A percentile compares a stretch with the other conserved stretches of the same genome.
phyloP scores from a whole-genome alignment of 306 rosid genomes.

The Carpinus fangiana region DNA sequence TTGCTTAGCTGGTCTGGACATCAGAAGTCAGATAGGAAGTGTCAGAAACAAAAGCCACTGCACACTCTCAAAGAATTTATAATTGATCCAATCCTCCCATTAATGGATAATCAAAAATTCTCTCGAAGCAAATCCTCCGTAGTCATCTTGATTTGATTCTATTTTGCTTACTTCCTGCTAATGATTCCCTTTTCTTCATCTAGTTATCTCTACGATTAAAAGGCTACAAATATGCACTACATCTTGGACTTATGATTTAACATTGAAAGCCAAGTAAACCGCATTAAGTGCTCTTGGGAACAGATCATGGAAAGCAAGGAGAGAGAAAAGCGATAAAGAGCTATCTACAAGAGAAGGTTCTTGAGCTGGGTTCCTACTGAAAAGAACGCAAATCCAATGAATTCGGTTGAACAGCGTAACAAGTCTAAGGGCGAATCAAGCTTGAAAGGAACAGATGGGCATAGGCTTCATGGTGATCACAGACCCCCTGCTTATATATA shows the following conservation, averaged over 20 bases:
- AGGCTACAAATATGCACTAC: not conserved
- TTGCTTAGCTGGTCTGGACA: not conserved
- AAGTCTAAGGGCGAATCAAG: too few relatives aligned
- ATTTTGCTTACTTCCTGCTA: not conserved
- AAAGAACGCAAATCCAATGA: not conserved
- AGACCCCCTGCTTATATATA: too few relatives aligned
- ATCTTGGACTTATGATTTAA: too few relatives aligned
- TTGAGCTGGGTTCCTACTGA: not conserved
- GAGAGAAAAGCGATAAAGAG: too few relatives aligned
- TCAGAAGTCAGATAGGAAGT: not conserved
- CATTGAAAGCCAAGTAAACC: too few relatives aligned
- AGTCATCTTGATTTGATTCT: not conserved
- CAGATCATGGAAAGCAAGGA: too few relatives aligned
- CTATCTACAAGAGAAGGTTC: not conserved
- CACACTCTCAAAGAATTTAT: not conserved
- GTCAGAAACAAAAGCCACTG: not conserved
- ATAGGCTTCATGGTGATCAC: too few relatives aligned
- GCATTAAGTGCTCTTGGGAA: too few relatives aligned
- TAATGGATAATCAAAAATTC: not conserved
- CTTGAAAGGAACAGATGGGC: too few relatives aligned
- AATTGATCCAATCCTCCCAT: not conserved
- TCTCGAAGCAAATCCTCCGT: not conserved
- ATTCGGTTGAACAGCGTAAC: too few relatives aligned
- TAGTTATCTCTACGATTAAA: not conserved
- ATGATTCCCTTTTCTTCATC: not conserved